phyloP scores from a whole-genome alignment of 1,284 basidiomycete species.

The Heterobasidion irregulare region DNA sequence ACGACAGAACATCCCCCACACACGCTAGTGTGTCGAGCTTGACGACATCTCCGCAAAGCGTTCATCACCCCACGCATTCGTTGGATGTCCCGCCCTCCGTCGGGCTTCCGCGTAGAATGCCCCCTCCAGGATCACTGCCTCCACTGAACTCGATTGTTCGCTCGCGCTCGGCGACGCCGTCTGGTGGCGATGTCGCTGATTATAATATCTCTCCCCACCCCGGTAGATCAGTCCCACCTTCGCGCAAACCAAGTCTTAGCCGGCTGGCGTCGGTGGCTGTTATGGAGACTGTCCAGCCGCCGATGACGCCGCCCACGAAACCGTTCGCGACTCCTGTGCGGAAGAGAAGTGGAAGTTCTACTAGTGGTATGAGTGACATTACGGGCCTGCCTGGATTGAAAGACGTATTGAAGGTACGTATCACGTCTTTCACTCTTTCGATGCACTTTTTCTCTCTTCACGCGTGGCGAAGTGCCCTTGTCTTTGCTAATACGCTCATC shows the following conservation, averaged over 20 bases:
- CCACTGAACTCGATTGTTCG: slow-evolving; percentile 32
- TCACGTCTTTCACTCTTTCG: not conserved
- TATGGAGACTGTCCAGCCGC: slow-evolving; percentile 28
- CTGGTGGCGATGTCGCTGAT: slow-evolving; percentile 21
- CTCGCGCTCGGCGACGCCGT: slow-evolving; percentile 42
- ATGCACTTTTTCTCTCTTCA: not conserved
- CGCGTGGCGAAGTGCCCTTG: not conserved
- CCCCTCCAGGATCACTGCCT: slow-evolving; percentile 22
- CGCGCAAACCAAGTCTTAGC: slow-evolving; percentile 31
- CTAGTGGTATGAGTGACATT: slow-evolving; percentile 26
- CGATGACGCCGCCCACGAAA: slow-evolving; percentile 29
- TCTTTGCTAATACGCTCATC: not conserved
- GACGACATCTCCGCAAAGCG: slow-evolving; percentile 19
- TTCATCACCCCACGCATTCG: slow-evolving; percentile 45
- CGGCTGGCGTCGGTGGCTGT: slow-evolving; percentile 38
- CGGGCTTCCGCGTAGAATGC: slow-evolving; percentile 22
- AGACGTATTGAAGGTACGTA: slow-evolving; percentile 60
- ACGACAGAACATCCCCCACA: slow-evolving; percentile 22
- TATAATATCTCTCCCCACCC: slow-evolving; percentile 3
- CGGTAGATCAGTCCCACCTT: slow-evolving; percentile 9
- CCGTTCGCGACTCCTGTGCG: slow-evolving; percentile 32
- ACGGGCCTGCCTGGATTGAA: slow-evolving; percentile 41
- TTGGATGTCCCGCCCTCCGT: slow-evolving; percentile 37
- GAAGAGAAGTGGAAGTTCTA: slow-evolving; percentile 40
- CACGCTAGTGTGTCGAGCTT: slow-evolving; percentile 26